Evolutionary conservation across 208 protist genomes (phyloP).

Genomic region (Wallacemonas sp.): DNA sequence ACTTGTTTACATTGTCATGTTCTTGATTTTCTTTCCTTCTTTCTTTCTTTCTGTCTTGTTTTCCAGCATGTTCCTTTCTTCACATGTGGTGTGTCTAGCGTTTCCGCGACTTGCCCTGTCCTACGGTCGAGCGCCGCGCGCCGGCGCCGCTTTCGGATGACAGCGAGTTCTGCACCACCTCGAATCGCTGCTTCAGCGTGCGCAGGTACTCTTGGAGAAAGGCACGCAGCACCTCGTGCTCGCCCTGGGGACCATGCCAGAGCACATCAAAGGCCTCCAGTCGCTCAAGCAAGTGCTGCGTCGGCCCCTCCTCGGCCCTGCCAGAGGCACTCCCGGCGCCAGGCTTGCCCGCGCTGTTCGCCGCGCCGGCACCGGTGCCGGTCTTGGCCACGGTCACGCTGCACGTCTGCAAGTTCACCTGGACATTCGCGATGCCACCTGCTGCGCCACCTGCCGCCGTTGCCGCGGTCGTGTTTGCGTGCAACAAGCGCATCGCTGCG

Average conservation of each 20-base stretch:
- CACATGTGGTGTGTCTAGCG: background rate
- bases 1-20: background rate
- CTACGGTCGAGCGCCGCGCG: conserved; percentile 12
- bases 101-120: background rate
- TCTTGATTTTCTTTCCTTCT: background rate
- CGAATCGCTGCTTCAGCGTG: conserved; percentile 31
- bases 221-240: conserved; percentile 49
- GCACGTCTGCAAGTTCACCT: conserved; percentile 8
- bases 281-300: conserved; percentile 18
- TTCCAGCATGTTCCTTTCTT: background rate
- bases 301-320: background rate
- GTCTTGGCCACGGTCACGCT: conserved; percentile 7
- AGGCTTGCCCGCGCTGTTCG: too few relatives aligned
- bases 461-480: conserved; percentile 1
- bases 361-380: background rate
- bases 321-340: background rate
- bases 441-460: background rate
- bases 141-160: conserved; percentile 12
- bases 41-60: background rate
- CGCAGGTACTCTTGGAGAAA: conserved; percentile 47
- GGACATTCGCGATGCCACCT: background rate
- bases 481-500: conserved; percentile 1
- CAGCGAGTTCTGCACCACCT: conserved; percentile 17
- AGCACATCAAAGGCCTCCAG: conserved; percentile 60
- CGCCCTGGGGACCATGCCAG: conserved; percentile 41